Evolutionary conservation across 441 rosid genomes (phyloP).

Genomic region (Adansonia gregorii): DNA sequence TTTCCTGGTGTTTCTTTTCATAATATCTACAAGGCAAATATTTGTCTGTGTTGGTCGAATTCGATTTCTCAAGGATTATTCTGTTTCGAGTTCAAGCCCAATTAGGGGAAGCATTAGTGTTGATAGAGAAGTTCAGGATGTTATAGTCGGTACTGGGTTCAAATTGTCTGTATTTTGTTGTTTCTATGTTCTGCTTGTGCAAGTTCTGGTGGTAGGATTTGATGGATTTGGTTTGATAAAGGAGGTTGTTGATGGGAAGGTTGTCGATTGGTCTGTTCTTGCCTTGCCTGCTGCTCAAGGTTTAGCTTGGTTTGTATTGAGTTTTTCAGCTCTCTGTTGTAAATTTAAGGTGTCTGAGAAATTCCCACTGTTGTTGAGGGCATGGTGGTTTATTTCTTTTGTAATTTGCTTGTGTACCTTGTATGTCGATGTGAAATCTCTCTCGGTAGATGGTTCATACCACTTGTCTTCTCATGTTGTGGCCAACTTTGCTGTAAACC

Average conservation of each 20-base stretch:
- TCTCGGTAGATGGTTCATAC: slow-evolving; percentile 54
- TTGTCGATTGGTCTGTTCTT: slow-evolving; percentile 60
- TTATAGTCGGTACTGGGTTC: slow-evolving; percentile 59
- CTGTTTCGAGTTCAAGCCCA: slow-evolving; percentile 49
- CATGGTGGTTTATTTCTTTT: slow-evolving; percentile 89
- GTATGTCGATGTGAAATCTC: slow-evolving; percentile 69
- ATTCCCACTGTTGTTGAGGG: slow-evolving; percentile 78
- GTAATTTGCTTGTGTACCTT: slow-evolving; percentile 64
- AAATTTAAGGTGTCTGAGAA: slow-evolving; percentile 76
- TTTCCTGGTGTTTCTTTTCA: slow-evolving; percentile 61
- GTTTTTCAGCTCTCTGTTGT: slow-evolving; percentile 76
- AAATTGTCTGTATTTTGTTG: slow-evolving; percentile 70
- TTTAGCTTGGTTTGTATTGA: slow-evolving; percentile 84
- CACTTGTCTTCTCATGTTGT: slow-evolving; percentile 68
- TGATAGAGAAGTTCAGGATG: slow-evolving; percentile 58
- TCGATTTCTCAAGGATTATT: slow-evolving; percentile 72
- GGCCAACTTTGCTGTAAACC: slow-evolving; percentile 76
- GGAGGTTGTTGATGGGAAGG: slow-evolving; percentile 42
- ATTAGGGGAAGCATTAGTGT: slow-evolving; percentile 41
- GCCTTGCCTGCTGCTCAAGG: slow-evolving; percentile 68
- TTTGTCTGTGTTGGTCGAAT: slow-evolving; percentile 65
- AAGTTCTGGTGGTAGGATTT: slow-evolving; percentile 69
- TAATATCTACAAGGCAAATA: slow-evolving; percentile 68
- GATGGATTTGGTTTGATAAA: slow-evolving; percentile 73
- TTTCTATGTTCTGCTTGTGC: slow-evolving; percentile 69